Evolutionary conservation across 805 yeast genomes (phyloP).

Genomic region (Saturnispora zaruensis): DNA sequence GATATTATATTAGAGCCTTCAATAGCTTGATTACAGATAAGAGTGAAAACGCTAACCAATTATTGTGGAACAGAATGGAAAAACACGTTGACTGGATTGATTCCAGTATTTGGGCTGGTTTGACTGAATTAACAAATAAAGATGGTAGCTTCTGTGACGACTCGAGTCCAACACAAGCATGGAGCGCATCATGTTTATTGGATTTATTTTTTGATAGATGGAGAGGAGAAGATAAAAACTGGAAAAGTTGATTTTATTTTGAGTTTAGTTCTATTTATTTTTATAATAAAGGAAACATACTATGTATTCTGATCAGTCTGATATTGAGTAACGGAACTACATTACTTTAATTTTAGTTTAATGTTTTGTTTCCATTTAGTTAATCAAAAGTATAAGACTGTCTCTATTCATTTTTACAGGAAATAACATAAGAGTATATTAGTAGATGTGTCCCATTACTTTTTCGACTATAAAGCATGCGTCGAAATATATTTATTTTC

Average conservation of each 20-base stretch:
- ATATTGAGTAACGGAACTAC: too few relatives aligned
- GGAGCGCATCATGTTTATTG: constrained; percentile 83
- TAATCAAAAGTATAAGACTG: too few relatives aligned
- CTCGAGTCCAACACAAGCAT: constrained; percentile 93
- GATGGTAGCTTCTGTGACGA: constrained; percentile 76
- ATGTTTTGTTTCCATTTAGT: too few relatives aligned
- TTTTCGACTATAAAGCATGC: too few relatives aligned
- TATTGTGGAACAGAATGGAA: constrained; percentile 49
- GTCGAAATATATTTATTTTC: too few relatives aligned
- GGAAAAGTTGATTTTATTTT: neutral
- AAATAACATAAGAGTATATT: too few relatives aligned
- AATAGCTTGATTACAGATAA: constrained; percentile 36
- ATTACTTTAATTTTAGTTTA: too few relatives aligned
- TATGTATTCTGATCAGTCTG: neutral
- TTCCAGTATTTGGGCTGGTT: constrained; percentile 85
- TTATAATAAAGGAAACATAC: neutral
- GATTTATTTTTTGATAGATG: constrained; percentile 69
- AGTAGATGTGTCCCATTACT: too few relatives aligned
- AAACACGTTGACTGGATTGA: constrained; percentile 63
- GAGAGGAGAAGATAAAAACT: constrained; percentile 19
- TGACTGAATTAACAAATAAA: constrained; percentile 86
- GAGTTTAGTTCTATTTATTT: neutral
- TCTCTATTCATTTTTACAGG: too few relatives aligned
- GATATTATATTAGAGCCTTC: constrained; percentile 79
- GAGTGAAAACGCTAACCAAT: constrained; percentile 14